phyloP scores from a whole-genome alignment of 2,329 filamentous ascomycete species.

The Rutstroemia sp. region DNA sequence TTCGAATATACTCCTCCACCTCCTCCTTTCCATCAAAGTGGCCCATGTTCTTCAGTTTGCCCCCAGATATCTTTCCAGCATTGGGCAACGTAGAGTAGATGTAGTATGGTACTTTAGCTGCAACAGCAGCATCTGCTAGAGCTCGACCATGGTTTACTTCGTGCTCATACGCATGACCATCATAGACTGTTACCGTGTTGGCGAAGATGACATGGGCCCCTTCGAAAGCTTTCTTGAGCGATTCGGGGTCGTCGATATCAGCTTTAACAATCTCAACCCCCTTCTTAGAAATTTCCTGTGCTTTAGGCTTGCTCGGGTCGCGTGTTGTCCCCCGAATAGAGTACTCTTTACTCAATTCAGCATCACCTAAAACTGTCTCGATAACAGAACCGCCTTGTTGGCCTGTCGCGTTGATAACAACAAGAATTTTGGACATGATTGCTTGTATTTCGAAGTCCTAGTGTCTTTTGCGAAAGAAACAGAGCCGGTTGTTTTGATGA shows the following conservation, averaged over 20 bases:
- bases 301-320: slow-evolving; percentile 34
- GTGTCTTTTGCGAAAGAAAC: too few relatives aligned
- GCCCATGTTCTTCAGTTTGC: slow-evolving; percentile 31
- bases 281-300: slow-evolving; percentile 32
- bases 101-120: slow-evolving; percentile 33
- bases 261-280: slow-evolving; percentile 35
- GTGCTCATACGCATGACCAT: not conserved
- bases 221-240: slow-evolving; percentile 35
- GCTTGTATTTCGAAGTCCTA: not conserved
- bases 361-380: slow-evolving; percentile 36
- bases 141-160: slow-evolving; percentile 33
- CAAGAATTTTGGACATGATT: slow-evolving; percentile 19
- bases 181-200: slow-evolving; percentile 34
- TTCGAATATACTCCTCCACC: slow-evolving; percentile 31
- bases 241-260: slow-evolving; percentile 37
- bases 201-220: slow-evolving; percentile 41
- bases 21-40: slow-evolving; percentile 30
- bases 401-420: slow-evolving; percentile 37
- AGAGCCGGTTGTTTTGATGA: too few relatives aligned
- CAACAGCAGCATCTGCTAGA: slow-evolving; percentile 35
- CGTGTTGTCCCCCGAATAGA: slow-evolving; percentile 41
- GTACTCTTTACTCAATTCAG: slow-evolving; percentile 33
- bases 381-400: slow-evolving; percentile 30
- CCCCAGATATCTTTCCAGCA: slow-evolving; percentile 30
- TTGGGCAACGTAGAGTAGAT: slow-evolving; percentile 37